Conservation (phyloP, 2,329 filamentous ascomycete species). For the Fusarium sp. region DNA sequence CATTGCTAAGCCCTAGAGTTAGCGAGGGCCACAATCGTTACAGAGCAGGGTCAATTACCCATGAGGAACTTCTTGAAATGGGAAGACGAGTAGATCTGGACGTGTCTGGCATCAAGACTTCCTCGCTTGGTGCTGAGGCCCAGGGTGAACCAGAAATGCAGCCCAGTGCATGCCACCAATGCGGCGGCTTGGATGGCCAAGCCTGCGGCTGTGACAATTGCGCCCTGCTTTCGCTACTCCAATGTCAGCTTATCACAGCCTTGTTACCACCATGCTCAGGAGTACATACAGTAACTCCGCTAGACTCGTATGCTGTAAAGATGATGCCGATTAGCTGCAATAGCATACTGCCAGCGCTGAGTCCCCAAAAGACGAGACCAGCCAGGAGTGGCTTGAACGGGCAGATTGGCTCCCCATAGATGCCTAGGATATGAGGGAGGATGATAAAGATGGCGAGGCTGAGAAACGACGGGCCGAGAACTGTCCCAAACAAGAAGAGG, state of each 20-base stretch:
- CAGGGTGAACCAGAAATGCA: slow-evolving; percentile 56
- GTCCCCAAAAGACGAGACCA: slow-evolving; percentile 49
- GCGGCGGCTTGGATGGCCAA: slow-evolving; percentile 58
- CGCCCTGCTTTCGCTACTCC: slow-evolving; percentile 48
- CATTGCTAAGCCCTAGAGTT: slow-evolving; percentile 46
- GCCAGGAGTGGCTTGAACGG: slow-evolving; percentile 51
- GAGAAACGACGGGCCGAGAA: slow-evolving; percentile 60
- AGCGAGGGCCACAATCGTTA: slow-evolving; percentile 1
- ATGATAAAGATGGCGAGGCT: slow-evolving; percentile 57
- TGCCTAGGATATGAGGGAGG: slow-evolving; percentile 58
- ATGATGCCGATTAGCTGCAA: slow-evolving; percentile 57
- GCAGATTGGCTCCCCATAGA: slow-evolving; percentile 59
- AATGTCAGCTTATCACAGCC: slow-evolving; percentile 27
- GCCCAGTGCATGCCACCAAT: slow-evolving; percentile 53
- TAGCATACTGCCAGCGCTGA: slow-evolving; percentile 51
- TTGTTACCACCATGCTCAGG: neutral
- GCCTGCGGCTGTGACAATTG: slow-evolving; percentile 57
- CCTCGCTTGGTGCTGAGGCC: slow-evolving; percentile 53
- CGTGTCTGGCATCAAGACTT: slow-evolving; percentile 53
- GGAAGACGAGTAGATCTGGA: slow-evolving; percentile 55
- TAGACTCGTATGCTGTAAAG: slow-evolving; percentile 52
- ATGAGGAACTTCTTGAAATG: slow-evolving; percentile 59
- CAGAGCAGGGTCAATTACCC: slow-evolving; percentile 50
- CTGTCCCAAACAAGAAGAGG: slow-evolving; percentile 60
- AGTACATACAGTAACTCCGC: slow-evolving; percentile 50